phyloP scores from a whole-genome alignment of 2,329 filamentous ascomycete genomes.

The Hypoxylon sp. region DNA sequence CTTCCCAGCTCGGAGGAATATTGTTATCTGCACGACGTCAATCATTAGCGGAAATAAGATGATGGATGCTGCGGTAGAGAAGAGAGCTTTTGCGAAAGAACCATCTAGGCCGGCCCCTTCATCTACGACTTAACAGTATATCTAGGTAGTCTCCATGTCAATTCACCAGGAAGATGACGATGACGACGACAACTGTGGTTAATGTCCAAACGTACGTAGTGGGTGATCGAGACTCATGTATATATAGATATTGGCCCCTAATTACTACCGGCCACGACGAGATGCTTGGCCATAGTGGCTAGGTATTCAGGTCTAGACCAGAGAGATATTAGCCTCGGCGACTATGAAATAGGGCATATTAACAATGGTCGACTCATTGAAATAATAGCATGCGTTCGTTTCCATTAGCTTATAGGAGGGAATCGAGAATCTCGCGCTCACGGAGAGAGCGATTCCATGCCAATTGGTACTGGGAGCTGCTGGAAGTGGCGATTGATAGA shows the following conservation, averaged over 20 bases:
- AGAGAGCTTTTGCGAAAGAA: conserved; percentile 68
- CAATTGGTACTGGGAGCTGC: background rate
- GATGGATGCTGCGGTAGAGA: conserved; percentile 87
- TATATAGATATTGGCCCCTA: conserved; percentile 26
- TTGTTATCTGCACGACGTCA: conserved; percentile 93
- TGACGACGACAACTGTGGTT: background rate
- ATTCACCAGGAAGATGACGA: background rate
- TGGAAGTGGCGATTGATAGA: background rate
- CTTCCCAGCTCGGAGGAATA: conserved; percentile 75
- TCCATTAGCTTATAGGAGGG: background rate
- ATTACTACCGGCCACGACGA: background rate
- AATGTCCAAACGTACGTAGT: conserved; percentile 4
- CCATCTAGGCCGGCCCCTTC: conserved; percentile 39
- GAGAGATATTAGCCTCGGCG: conserved; percentile 24
- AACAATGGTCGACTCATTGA: conserved; percentile 4
- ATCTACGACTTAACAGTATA: conserved; percentile 28
- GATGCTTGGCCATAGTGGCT: conserved; percentile 5
- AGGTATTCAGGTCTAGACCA: conserved; percentile 23
- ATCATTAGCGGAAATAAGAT: conserved; percentile 90
- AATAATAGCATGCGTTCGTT: background rate
- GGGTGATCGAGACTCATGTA: conserved; percentile 6
- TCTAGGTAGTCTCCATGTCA: background rate
- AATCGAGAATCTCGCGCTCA: background rate
- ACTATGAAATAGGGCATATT: conserved; percentile 23
- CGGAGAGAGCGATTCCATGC: too few relatives aligned